Base-by-base conservation (phyloP, 2,329 filamentous ascomycete species). In the Cytospora chrysosperma region DNA sequence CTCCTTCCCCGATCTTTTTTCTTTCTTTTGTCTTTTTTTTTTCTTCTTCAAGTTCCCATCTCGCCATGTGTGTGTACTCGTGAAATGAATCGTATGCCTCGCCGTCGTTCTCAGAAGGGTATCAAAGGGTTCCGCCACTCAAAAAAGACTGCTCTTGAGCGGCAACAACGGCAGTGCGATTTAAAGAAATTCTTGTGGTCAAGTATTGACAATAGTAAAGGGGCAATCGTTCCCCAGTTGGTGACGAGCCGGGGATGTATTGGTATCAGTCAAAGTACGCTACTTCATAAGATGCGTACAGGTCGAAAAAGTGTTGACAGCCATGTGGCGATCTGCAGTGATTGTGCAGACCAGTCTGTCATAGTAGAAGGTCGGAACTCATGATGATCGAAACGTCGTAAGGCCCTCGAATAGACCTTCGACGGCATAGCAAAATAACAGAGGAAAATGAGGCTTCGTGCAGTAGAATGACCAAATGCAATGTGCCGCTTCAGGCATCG, bases 401-500 rank as follows among this genome's bases (percentile, higher is more conserved):
- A 49, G 26, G 60, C 52, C 27, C 59, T 40, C 56, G 47, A 54
- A 27, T 54, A 15, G 52, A 19, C n/a, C 21, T 53, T 30, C 43
- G 63, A 60, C 37, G n/a, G 52, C 60, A 43, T 47, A 28, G 47
- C 24, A 49, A 57, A 50, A 53, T 60, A 55, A 57, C 54, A 27
- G 57, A 59, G 43, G 57, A 56, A 47, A 62, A 61, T 55, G 52
- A 40, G 27, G 47, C 26, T 57, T 50, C 34, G 58, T 58, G 58
- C 51, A 51, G 30, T 56, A 43, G 26, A 49, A 59, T 59, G 57
- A 61, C 64, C 61, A 61, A 61, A 66, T 61, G 61, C 64, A 61
- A 64, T 34, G 52, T 55, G 64, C 64, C 61, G 58, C 49, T 56
- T 19, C 54, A 40, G 64, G 57, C 61, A 64, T 66, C 61, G 61